A percentile compares a stretch with the other conserved stretches of the same genome.
Conservation (phyloP, 495 filamentous ascomycete species). For the Penicillium chermesinum region DNA sequence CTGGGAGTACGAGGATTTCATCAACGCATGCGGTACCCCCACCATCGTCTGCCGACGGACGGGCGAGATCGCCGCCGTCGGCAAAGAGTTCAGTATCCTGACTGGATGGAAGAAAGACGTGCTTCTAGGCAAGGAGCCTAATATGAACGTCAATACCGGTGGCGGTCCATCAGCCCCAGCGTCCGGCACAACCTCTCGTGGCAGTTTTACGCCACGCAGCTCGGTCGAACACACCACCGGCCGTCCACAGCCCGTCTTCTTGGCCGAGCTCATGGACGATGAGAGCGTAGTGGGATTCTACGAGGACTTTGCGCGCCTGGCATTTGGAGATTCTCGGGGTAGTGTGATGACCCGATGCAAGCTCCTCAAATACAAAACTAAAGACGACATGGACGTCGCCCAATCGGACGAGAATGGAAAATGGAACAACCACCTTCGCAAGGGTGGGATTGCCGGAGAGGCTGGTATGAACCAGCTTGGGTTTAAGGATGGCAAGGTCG, state of each 20-base stretch:
- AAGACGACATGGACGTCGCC: constrained; percentile 51
- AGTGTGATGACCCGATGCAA: constrained; percentile 78
- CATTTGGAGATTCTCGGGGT: constrained; percentile 83
- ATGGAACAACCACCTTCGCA: constrained; percentile 43
- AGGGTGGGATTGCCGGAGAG: constrained; percentile 64
- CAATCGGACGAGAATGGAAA: constrained; percentile 41
- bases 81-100: constrained; percentile 89
- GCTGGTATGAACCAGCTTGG: constrained; percentile 69
- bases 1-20: constrained; percentile 87
- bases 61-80: constrained; percentile 85
- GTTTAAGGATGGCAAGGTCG: constrained; percentile 83
- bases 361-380: constrained; percentile 83
- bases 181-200: constrained; percentile 34
- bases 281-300: constrained; percentile 92
- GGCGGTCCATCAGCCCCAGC: constrained; percentile 23
- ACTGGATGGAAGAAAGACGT: constrained; percentile 94
- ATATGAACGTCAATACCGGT: constrained; percentile 81
- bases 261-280: constrained; percentile 90
- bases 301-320: constrained; percentile 87
- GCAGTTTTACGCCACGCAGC: constrained; percentile 48
- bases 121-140: constrained; percentile 78
- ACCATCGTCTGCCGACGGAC: constrained; percentile 88
- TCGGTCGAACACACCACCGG: constrained; percentile 25
- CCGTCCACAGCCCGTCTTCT: constrained; percentile 69
- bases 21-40: constrained; percentile 79